Conservation (phyloP, 2,329 filamentous ascomycete genomes). For the Fusarium pseudograminearum region DNA sequence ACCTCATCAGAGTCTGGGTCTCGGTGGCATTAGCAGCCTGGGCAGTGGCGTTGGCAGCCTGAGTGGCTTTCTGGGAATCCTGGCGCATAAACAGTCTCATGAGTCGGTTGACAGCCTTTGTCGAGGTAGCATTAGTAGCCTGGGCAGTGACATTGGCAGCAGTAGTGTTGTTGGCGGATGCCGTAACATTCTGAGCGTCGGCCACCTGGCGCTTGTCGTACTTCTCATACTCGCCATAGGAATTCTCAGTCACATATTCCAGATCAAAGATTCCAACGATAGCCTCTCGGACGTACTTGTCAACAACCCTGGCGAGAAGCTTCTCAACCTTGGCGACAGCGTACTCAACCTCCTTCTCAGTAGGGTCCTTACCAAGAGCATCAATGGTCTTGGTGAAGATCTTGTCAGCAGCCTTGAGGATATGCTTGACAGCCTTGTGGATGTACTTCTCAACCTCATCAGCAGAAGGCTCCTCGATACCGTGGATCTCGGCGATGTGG, state of each 20-base stretch:
- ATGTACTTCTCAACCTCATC: constrained; percentile 2
- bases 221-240: background rate
- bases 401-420: constrained; percentile 8
- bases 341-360: background rate
- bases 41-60: background rate
- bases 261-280: constrained; percentile 18
- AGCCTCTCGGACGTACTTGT: constrained; percentile 22
- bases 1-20: constrained; percentile 1
- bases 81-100: constrained; percentile 2
- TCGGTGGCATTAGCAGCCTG: background rate
- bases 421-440: background rate
- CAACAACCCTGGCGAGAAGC: constrained; percentile 18
- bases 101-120: background rate
- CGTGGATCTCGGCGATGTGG: constrained; percentile 10
- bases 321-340: constrained; percentile 13
- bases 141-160: background rate
- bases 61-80: background rate
- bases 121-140: background rate
- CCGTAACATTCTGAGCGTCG: background rate
- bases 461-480: constrained; percentile 4
- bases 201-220: background rate
- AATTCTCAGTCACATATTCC: constrained; percentile 11
- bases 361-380: constrained; percentile 11
- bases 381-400: constrained; percentile 13
- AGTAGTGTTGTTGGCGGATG: background rate